Conservation (phyloP, 148 eudicot species). For the Nyssa sinensis region DNA sequence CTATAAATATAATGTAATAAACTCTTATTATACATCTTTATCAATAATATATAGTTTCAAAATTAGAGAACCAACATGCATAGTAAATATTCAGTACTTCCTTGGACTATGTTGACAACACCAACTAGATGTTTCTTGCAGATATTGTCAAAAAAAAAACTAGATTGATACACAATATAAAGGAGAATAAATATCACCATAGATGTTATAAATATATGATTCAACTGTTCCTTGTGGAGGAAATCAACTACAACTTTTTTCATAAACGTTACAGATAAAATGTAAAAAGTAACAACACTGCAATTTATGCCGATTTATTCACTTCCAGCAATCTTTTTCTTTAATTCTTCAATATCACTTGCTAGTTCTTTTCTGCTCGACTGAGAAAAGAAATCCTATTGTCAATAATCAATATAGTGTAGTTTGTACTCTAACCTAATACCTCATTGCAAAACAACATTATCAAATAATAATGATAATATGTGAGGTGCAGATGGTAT, state of each 20-base stretch:
- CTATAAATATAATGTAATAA: no score
- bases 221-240: neutral
- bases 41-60: no score
- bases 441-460: neutral
- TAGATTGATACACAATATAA: neutral
- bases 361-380: neutral
- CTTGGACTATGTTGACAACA: no score
- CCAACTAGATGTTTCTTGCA: no score
- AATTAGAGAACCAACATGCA: no score
- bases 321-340: neutral
- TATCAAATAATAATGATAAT: neutral
- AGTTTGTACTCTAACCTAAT: neutral
- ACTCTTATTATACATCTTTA: no score
- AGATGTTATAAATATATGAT: neutral
- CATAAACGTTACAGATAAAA: neutral
- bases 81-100: no score
- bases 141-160: constrained; percentile 2
- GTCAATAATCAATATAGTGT: neutral
- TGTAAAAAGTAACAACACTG: neutral
- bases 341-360: neutral
- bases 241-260: neutral
- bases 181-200: neutral
- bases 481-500: no score
- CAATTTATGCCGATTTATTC: neutral
- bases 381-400: neutral